Percentiles rank a stretch among this genome's conserved stretches.
Conservation (phyloP, 768 basidiomycete species). For the Amanita inopinata region DNA sequence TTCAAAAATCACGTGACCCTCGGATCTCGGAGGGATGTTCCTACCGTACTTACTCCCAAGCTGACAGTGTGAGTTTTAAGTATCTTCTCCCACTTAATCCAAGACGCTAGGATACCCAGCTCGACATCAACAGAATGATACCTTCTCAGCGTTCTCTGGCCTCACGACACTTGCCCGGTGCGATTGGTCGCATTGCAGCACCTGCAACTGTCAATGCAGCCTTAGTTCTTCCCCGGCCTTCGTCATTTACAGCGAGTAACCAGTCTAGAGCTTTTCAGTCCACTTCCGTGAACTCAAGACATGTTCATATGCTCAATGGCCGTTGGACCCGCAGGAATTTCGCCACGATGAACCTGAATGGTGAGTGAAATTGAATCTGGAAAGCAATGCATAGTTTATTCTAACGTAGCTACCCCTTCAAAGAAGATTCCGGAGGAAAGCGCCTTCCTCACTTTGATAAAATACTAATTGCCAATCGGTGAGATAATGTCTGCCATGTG, state of each 20-base stretch:
- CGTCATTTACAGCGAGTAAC: not conserved
- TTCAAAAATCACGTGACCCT: no score
- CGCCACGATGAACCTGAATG: not conserved
- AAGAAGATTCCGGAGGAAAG: not conserved
- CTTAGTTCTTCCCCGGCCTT: constrained; percentile 9
- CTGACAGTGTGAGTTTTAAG: no score
- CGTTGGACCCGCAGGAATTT: not conserved
- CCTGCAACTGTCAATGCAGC: not conserved
- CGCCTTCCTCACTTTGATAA: constrained; percentile 67
- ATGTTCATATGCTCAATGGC: no score
- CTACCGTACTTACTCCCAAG: no score
- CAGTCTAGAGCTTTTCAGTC: not conserved
- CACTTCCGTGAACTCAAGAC: not conserved
- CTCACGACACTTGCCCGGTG: constrained; percentile 19
- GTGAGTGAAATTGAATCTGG: not conserved
- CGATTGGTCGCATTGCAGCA: constrained; percentile 3
- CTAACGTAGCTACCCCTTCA: not conserved
- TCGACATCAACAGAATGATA: constrained; percentile 22
- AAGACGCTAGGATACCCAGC: no score
- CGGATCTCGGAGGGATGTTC: no score
- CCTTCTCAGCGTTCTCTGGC: constrained; percentile 26
- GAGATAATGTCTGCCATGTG: not conserved
- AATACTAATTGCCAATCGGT: constrained; percentile 89
- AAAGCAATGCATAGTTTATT: not conserved
- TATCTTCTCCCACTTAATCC: no score